Evolutionary conservation across 495 filamentous ascomycete species (phyloP), one percentile per base, ranked within the genome.

Genomic region (Penicillium atrosanguineum): DNA sequence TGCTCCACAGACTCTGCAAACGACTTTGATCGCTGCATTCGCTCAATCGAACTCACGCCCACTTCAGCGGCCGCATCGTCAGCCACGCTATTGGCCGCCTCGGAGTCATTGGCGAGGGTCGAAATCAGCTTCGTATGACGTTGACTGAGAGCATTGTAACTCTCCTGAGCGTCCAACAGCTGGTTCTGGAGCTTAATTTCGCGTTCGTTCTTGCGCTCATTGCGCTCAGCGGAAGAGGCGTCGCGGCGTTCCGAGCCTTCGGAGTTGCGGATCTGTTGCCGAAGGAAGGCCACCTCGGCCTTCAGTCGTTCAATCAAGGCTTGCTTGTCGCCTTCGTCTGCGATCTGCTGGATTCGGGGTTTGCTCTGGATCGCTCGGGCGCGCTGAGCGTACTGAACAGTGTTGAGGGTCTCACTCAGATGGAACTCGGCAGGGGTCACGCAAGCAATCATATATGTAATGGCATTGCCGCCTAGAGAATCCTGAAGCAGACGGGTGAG

Each of bases 381-480:
- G 53, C 94, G 85, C 74, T 97, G 94, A 23, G 94, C 94, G 72
- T 99, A 99, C 68, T 96, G 72, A 20, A 99, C 88, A 0, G 94
- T 99, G 68, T 99, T 99, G 38, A 99, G 76, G 1, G 94, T 97
- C 72, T 99, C 94, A 72, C 92, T 97, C 16, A 97, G 77, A 69
- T 99, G 93, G 67, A 97, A 99, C 63, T 96, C 93, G 14, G 91
- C 91, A 6, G 92, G 94, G 6, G 90, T 97, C 21, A 99, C 92
- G 72, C 94, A 99, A 26, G 94, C 94, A 75, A 99, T 92, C 94
- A 99, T 97, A 71, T 97, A 99, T 1, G 94, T 99, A 62, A 96
- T 95, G 0, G 94, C 95, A 64, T 95, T 97, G 5, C 95, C 95
- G 43, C 94, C 94, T n/a, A 99, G 78, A 2, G 94, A 99, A 69